Evolutionary conservation across 805 yeast species (phyloP).

Genomic region (Saccharomyces mikatae): DNA sequence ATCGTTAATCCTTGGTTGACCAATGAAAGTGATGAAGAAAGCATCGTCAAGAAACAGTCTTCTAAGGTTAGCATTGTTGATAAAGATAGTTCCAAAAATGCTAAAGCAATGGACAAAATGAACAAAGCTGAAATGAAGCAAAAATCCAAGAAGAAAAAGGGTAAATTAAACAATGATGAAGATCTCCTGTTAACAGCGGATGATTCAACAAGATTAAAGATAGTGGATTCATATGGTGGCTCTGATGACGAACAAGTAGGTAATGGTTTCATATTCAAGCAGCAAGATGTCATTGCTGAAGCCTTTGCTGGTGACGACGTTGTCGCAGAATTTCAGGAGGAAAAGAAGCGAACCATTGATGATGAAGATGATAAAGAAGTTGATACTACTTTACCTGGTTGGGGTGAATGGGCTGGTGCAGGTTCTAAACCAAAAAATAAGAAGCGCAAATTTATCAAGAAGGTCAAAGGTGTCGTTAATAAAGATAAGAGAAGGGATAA

Average conservation of each 20-base stretch:
- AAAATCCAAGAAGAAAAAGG: constrained; percentile 14
- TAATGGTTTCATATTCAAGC: constrained; percentile 51
- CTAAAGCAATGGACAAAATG: constrained; percentile 41
- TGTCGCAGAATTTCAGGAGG: constrained; percentile 64
- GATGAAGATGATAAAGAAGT: constrained; percentile 85
- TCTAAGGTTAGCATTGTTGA: constrained; percentile 42
- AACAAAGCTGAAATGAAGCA: constrained; percentile 27
- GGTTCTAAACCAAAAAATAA: constrained; percentile 35
- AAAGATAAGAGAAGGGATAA: constrained; percentile 72
- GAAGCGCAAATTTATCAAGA: constrained; percentile 59
- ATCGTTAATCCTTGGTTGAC: constrained; percentile 47
- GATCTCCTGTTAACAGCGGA: constrained; percentile 38
- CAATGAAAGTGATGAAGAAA: constrained; percentile 25
- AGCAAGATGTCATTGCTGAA: constrained; percentile 71
- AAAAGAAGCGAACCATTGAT: constrained; percentile 54
- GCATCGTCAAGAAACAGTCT: constrained; percentile 30
- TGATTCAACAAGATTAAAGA: constrained; percentile 40
- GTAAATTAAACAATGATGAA: constrained; percentile 32
- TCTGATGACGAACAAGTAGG: constrained; percentile 39
- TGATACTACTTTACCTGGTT: constrained; percentile 85
- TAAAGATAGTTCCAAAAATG: constrained; percentile 41
- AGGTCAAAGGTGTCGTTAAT: constrained; percentile 66
- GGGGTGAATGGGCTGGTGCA: constrained; percentile 96
- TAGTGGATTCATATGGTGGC: constrained; percentile 42
- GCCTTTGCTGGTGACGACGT: constrained; percentile 99